Percentiles rank a stretch among this genome's conserved stretches.
Conservation (phyloP, 1,284 basidiomycete species). For the Peniophora sp. region DNA sequence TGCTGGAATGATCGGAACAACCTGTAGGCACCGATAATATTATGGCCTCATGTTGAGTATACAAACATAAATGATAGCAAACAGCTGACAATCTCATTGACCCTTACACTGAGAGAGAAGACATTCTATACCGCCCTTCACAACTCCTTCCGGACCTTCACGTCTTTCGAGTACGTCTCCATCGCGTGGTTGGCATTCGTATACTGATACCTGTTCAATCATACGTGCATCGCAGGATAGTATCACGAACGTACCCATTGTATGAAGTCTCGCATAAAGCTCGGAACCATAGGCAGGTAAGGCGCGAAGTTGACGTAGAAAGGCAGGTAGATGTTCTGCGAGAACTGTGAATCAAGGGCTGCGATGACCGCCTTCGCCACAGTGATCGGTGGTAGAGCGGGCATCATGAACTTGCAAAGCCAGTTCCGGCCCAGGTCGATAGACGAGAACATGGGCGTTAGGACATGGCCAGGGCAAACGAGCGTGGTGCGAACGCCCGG, state of each 20-base stretch:
- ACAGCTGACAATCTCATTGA: no score
- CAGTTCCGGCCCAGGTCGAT: constrained; percentile 41
- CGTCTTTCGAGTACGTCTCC: no score
- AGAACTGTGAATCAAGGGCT: constrained; percentile 72
- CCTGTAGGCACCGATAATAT: no score
- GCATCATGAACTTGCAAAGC: constrained; percentile 66
- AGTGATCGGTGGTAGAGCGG: constrained; percentile 62
- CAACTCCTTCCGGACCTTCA: no score
- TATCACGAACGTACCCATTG: constrained; percentile 50
- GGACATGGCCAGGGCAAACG: constrained; percentile 68
- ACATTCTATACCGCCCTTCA: no score
- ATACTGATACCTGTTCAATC: no score
- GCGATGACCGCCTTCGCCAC: constrained; percentile 78
- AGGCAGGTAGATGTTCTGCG: constrained; percentile 63
- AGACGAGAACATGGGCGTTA: constrained; percentile 68
- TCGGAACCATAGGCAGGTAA: constrained; percentile 51
- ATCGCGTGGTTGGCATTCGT: no score
- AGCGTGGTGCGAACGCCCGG: constrained; percentile 77
- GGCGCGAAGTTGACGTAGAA: constrained; percentile 62
- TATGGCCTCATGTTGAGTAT: no score
- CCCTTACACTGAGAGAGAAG: no score
- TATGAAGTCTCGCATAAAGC: constrained; percentile 60
- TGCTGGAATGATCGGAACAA: no score
- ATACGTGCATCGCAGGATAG: no score
- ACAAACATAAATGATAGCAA: no score